Conservation (phyloP, 73 alveolate genomes). For the Symbiodinium pilosum region DNA sequence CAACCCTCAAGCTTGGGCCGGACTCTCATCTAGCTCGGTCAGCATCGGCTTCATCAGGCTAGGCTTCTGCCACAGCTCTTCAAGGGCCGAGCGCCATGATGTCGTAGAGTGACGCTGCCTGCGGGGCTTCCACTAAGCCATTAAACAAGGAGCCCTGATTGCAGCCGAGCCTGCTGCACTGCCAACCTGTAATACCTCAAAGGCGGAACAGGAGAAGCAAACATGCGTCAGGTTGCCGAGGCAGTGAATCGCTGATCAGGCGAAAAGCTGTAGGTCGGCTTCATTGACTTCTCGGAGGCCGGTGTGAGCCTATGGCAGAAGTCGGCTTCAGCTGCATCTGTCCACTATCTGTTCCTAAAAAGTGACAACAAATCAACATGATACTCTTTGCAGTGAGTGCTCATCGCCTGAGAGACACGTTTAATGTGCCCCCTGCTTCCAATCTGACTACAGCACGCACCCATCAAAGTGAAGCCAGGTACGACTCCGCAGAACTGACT, state of each 20-base stretch:
- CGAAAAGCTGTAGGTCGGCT: constrained; percentile 35
- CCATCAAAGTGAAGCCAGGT: no score
- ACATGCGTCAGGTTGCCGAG: not conserved
- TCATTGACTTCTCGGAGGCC: constrained; percentile 57
- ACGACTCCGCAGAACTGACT: no score
- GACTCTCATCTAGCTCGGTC: no score
- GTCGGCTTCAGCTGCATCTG: not conserved
- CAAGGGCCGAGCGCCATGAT: constrained; percentile 49
- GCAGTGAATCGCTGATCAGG: not conserved
- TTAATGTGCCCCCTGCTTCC: no score
- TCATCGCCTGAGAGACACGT: no score
- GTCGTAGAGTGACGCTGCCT: constrained; percentile 80
- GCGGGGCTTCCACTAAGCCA: not conserved
- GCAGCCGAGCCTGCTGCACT: constrained; percentile 35
- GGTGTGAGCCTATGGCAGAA: constrained; percentile 56
- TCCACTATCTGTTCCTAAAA: no score
- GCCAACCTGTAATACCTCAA: constrained; percentile 54
- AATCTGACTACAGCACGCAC: no score
- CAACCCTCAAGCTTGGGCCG: no score
- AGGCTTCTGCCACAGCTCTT: not conserved
- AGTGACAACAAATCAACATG: not conserved
- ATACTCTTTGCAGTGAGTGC: not conserved
- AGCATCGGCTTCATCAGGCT: no score
- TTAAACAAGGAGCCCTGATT: no score
- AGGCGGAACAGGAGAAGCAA: not conserved